Percentiles rank a stretch among this genome's conserved stretches.
Evolutionary conservation across 2,329 filamentous ascomycete genomes (phyloP).

Genomic region (Rhinocladiella similis): DNA sequence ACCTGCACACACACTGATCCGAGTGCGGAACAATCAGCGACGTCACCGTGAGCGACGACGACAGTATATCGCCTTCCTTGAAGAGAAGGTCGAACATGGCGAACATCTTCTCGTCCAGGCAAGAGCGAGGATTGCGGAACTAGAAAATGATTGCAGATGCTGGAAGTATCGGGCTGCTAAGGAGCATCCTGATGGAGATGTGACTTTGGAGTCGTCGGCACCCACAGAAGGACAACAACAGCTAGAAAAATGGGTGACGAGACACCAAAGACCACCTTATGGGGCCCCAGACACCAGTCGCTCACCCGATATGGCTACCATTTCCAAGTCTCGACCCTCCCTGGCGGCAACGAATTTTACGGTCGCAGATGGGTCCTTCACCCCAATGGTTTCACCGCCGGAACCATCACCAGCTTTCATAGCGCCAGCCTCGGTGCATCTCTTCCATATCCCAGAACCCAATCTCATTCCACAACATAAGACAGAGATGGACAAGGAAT

Average conservation of each 20-base stretch:
- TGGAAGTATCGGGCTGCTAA: not conserved
- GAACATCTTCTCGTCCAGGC: not conserved
- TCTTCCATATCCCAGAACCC: not conserved
- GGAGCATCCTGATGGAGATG: not conserved
- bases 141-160: constrained; percentile 1
- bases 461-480: not conserved
- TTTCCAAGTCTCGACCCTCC: not conserved
- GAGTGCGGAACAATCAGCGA: constrained; percentile 26
- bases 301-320: not conserved
- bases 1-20: constrained; percentile 7
- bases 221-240: constrained; percentile 3
- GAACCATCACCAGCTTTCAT: not conserved
- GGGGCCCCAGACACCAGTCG: not conserved
- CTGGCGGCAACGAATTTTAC: not conserved
- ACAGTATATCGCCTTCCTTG: constrained; percentile 18
- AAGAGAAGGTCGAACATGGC: constrained; percentile 16
- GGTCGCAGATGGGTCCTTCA: not conserved
- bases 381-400: not conserved
- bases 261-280: not conserved
- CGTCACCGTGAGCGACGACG: constrained; percentile 16
- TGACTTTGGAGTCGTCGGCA: not conserved
- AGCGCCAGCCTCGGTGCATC: not conserved
- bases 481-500: not conserved
- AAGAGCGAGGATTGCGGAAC: not conserved
- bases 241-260: not conserved